Evolutionary conservation across 495 filamentous ascomycete species (phyloP).

Genomic region (Penicillium waksmanii): DNA sequence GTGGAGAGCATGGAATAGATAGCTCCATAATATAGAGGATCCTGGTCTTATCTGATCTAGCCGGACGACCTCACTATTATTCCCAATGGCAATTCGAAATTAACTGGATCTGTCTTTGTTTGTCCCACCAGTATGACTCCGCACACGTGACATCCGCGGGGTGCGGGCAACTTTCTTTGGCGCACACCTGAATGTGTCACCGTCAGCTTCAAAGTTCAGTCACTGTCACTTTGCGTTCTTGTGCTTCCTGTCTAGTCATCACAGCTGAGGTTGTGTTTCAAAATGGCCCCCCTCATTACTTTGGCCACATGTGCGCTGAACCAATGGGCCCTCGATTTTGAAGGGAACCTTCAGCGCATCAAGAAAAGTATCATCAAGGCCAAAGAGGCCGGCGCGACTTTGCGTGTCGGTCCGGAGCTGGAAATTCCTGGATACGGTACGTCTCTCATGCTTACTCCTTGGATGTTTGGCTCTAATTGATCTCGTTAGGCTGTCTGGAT

Average conservation of each 20-base stretch:
- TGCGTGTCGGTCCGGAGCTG: conserved; percentile 16
- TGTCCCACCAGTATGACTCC: not conserved
- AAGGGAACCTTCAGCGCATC: conserved; percentile 23
- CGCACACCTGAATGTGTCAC: not conserved
- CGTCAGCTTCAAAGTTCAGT: too few species aligned
- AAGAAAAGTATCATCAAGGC: conserved; percentile 18
- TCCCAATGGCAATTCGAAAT: too few species aligned
- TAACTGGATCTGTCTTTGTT: not conserved
- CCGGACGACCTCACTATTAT: not conserved
- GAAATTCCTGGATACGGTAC: conserved; percentile 19
- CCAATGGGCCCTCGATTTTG: conserved; percentile 21
- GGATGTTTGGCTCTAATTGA: not conserved
- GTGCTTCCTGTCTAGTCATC: not conserved
- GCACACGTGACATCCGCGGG: conserved; percentile 6
- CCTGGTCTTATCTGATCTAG: not conserved
- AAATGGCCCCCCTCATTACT: conserved; percentile 18
- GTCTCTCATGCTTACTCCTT: not conserved
- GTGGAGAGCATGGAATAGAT: too few species aligned
- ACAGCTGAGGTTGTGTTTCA: not conserved
- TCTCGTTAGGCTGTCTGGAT: conserved; percentile 14
- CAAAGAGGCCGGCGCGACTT: conserved; percentile 16
- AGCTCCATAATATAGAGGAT: too few species aligned
- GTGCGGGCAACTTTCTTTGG: conserved; percentile 6
- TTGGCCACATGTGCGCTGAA: conserved; percentile 20
- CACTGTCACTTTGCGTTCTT: not conserved